Base-by-base conservation (phyloP, 2,329 filamentous ascomycete genomes). In the Acarospora socialis region DNA sequence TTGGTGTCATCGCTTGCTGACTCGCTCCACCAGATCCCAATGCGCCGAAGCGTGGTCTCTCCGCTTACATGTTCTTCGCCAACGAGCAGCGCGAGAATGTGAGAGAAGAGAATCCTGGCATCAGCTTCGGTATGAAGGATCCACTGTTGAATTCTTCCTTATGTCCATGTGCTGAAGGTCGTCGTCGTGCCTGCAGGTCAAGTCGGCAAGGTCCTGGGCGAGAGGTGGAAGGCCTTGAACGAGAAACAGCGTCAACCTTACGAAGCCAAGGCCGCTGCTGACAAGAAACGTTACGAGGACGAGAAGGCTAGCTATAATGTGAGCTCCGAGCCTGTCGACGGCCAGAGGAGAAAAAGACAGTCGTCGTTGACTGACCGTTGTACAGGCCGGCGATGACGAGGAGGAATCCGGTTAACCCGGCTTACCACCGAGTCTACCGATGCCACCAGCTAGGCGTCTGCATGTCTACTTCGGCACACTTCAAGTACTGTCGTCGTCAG, bases 1-100 rank as follows among this genome's bases (percentile, higher is more conserved):
- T 7, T 33, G 27, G n/a, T 17, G 13, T 19, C 23, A 14, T 6
- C 13, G 34, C 20, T 32, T 9, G 32, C 21, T 25, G 21, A 34
- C 28, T 9, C 29, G 23, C 5, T 16, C 21, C 23, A 10, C 6
- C 50, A 92, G 86, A 94, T 63, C 84, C 84, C 62, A 94, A 94
- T 65, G 87, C 86, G 39, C 90, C 90, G 59, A 98, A 95, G 84
- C 84, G 90, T 63, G 90, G 87, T 68, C 82, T 98, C 30, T 95
- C 90, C 33, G 90, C 90, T 43, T 98, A 98, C 76, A 98, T 98
- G 90, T 95, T 95, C 79, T 98, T 95, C 60, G 90, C 90, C 74
- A 95, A 95, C 56, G 90, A 95, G 65, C 83, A 94, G 66, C 86
- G 90, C 50, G 87, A 95, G 57, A 92, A 90, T 60, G 90, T 98